Percentiles rank a stretch among this genome's conserved stretches.
Conservation (phyloP, 2,329 filamentous ascomycete genomes). For the Moelleriella libera region DNA sequence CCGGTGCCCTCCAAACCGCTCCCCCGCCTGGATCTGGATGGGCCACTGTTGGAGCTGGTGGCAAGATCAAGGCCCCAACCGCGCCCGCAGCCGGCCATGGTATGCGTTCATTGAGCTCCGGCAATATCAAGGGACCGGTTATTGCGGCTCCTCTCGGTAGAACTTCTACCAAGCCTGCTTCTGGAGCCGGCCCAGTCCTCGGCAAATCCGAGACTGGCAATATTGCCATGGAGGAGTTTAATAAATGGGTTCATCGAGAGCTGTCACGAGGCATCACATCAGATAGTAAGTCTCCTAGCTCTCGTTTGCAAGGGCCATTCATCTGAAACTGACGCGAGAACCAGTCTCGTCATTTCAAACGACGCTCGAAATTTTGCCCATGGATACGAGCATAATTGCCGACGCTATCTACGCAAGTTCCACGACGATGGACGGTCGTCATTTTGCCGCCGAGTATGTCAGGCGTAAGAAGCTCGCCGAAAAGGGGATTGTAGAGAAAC, state of each 20-base stretch:
- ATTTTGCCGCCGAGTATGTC: conserved; percentile 90
- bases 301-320: not conserved
- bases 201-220: conserved; percentile 25
- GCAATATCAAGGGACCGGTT: conserved; percentile 24
- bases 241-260: conserved; percentile 78
- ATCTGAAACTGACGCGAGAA: not conserved
- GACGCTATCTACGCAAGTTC: conserved; percentile 82
- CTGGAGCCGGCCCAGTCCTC: conserved; percentile 30
- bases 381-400: conserved; percentile 68
- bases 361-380: conserved; percentile 59
- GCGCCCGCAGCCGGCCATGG: conserved; percentile 36
- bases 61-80: conserved; percentile 70
- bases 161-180: conserved; percentile 30
- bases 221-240: conserved; percentile 74
- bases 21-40: conserved; percentile 41
- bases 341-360: conserved; percentile 70
- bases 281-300: conserved; percentile 30
- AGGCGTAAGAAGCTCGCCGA: conserved; percentile 87
- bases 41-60: conserved; percentile 90
- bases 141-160: conserved; percentile 18
- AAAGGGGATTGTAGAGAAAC: conserved; percentile 73
- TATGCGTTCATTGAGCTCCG: conserved; percentile 27
- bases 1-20: conserved; percentile 17
- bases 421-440: conserved; percentile 78
- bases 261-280: conserved; percentile 53